Percentiles rank a stretch among this genome's conserved stretches.
These are phyloP conservation scores for Mycena polygramma DNA, from an alignment of 768 basidiomycete species.

Conservation along the genomic window DNA sequence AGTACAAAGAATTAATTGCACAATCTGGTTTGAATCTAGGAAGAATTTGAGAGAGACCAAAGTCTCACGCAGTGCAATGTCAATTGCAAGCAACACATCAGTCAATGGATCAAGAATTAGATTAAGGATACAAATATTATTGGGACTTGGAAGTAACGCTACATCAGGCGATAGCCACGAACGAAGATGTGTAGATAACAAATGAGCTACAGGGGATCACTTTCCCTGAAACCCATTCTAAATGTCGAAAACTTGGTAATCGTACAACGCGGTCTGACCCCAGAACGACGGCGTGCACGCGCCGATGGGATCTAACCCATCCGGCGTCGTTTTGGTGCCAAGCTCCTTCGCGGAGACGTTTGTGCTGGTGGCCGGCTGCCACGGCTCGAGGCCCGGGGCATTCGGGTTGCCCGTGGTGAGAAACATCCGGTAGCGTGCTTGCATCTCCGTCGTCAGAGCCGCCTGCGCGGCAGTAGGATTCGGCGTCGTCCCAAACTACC, in stretches of 20 bases:
- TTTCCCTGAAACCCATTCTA: conserved; percentile 35
- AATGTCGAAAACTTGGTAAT: conserved; percentile 75
- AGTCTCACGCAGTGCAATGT: too few relatives aligned
- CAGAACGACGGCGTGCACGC: conserved; percentile 78
- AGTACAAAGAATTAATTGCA: too few relatives aligned
- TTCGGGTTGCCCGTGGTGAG: conserved; percentile 74
- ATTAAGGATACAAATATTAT: too few relatives aligned
- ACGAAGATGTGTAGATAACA: neutral
- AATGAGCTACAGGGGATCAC: neutral
- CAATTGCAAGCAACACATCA: too few relatives aligned
- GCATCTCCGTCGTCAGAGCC: conserved; percentile 72
- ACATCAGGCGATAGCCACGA: neutral
- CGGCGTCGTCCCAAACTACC: conserved; percentile 66
- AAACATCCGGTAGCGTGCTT: conserved; percentile 77
- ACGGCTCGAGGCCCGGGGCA: conserved; percentile 61
- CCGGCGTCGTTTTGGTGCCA: conserved; percentile 56
- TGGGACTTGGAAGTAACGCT: neutral
- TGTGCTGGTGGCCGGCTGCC: conserved; percentile 65
- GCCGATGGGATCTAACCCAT: conserved; percentile 58
- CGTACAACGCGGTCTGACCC: conserved; percentile 73
- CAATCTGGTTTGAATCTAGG: too few relatives aligned
- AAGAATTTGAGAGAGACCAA: too few relatives aligned
- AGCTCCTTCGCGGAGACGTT: conserved; percentile 70
- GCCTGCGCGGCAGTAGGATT: conserved; percentile 69
- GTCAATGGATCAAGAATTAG: too few relatives aligned